Evolutionary conservation across 2,329 filamentous ascomycete species (phyloP).

Genomic region (Xylaria hypoxylon): DNA sequence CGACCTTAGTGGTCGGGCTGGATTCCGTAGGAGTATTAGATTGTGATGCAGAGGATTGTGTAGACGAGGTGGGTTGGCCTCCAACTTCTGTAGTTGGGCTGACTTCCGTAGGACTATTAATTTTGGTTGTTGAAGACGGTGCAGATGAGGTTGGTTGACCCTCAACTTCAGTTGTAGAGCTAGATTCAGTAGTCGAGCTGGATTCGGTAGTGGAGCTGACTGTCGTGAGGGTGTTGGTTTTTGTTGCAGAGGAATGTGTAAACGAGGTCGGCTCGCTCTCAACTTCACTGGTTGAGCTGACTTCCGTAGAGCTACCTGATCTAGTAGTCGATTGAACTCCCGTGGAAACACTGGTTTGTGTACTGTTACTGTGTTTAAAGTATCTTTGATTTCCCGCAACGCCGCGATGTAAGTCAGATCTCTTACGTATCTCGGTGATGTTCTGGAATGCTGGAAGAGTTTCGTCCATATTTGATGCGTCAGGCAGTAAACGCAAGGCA

Average conservation of each 20-base stretch:
- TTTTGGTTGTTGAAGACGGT: not conserved
- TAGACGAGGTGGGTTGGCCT: not conserved
- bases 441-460: conserved; percentile 34
- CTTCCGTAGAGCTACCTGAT: too few relatives aligned
- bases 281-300: not conserved
- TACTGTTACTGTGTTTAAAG: conserved; percentile 36
- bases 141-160: not conserved
- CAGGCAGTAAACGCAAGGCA: conserved; percentile 47
- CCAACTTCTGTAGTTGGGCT: not conserved
- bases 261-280: not conserved
- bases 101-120: not conserved
- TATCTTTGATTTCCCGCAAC: not conserved
- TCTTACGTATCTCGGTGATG: conserved; percentile 38
- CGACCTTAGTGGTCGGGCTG: too few relatives aligned
- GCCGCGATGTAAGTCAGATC: conserved; percentile 24
- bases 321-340: not conserved
- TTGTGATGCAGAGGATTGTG: not conserved
- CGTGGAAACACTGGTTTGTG: conserved; percentile 4
- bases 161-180: not conserved
- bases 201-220: not conserved
- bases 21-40: not conserved
- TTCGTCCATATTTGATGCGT: conserved; percentile 31
- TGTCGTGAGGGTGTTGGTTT: not conserved
- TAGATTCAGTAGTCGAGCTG: not conserved
- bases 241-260: not conserved